These are phyloP conservation scores for Wallemia hederae DNA, from an alignment of 1,284 basidiomycete species.

Conservation along the genomic window DNA sequence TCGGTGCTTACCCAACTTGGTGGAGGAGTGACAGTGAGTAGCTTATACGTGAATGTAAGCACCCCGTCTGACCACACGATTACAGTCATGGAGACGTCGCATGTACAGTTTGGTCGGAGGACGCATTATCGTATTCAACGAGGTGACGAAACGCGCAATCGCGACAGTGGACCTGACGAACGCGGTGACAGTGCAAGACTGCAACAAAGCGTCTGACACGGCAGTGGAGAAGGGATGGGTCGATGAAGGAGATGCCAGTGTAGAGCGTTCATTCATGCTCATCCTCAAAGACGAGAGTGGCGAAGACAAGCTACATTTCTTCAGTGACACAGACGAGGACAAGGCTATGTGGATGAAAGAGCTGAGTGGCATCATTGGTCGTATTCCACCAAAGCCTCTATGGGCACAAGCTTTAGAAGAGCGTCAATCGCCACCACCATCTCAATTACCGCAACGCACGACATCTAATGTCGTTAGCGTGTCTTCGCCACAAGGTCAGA, in stretches of 20 bases:
- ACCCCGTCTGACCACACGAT: neutral
- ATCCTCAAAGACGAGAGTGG: constrained; percentile 49
- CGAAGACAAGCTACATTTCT: constrained; percentile 36
- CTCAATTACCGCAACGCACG: neutral
- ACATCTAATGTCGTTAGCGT: neutral
- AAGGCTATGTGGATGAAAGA: constrained; percentile 65
- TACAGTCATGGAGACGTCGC: constrained; percentile 58
- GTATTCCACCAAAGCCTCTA: constrained; percentile 57
- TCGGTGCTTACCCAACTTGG: constrained; percentile 82
- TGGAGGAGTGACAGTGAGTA: constrained; percentile 62
- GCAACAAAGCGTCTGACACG: constrained; percentile 26
- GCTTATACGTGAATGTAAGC: constrained; percentile 4
- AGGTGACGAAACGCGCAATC: constrained; percentile 70
- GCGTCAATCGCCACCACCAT: neutral
- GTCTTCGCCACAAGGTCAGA: neutral
- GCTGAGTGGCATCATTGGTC: constrained; percentile 45
- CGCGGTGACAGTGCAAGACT: constrained; percentile 45
- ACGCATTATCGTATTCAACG: constrained; percentile 66
- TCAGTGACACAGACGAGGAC: constrained; percentile 66
- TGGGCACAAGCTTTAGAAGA: constrained; percentile 34
- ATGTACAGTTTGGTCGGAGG: constrained; percentile 62
- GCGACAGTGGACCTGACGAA: constrained; percentile 72
- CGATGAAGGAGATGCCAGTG: constrained; percentile 20
- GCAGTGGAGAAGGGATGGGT: constrained; percentile 6
- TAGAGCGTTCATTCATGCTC: constrained; percentile 62